phyloP scores from a whole-genome alignment of 129 eudicot genomes.

The Pseudognaphalium luteoalbum region DNA sequence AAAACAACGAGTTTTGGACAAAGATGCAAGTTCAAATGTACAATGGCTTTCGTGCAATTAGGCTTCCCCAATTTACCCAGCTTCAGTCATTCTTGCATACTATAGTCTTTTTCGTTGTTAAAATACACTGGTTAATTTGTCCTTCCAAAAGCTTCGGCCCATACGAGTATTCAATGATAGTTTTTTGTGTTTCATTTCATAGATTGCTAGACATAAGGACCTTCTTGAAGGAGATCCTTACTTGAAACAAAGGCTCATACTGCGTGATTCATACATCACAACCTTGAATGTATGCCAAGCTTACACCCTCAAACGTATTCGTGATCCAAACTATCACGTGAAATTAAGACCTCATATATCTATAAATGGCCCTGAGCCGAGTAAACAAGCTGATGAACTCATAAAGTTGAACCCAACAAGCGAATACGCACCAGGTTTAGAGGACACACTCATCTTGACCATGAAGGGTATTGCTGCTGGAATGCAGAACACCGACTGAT shows the following conservation, averaged over 20 bases:
- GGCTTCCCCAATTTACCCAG: no score
- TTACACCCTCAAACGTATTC: slow-evolving; percentile 82
- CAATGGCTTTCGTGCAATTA: no score
- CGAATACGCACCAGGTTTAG: slow-evolving; percentile 96
- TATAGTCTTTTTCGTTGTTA: no score
- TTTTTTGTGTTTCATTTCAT: slow-evolving; percentile 3
- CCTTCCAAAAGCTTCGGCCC: neutral
- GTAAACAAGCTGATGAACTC: slow-evolving; percentile 63
- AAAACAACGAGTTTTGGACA: no score
- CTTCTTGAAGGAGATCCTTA: slow-evolving; percentile 83
- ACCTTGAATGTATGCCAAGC: slow-evolving; percentile 83
- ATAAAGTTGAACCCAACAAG: slow-evolving; percentile 82
- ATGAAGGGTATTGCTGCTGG: slow-evolving; percentile 99
- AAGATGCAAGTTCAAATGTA: no score
- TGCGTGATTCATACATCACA: slow-evolving; percentile 88
- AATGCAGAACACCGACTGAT: slow-evolving; percentile 92
- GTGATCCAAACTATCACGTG: slow-evolving; percentile 78
- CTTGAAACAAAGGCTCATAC: slow-evolving; percentile 76
- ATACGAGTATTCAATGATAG: neutral
- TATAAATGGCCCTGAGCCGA: slow-evolving; percentile 63
- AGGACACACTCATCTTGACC: slow-evolving; percentile 95
- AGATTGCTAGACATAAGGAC: slow-evolving; percentile 92
- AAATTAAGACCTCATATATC: slow-evolving; percentile 79
- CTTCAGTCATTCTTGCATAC: no score
- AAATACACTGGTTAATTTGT: no score